These are phyloP conservation scores for Suhomyces chickasaworum DNA, from an alignment of 1,139 yeast genomes.

Conservation along the genomic window DNA sequence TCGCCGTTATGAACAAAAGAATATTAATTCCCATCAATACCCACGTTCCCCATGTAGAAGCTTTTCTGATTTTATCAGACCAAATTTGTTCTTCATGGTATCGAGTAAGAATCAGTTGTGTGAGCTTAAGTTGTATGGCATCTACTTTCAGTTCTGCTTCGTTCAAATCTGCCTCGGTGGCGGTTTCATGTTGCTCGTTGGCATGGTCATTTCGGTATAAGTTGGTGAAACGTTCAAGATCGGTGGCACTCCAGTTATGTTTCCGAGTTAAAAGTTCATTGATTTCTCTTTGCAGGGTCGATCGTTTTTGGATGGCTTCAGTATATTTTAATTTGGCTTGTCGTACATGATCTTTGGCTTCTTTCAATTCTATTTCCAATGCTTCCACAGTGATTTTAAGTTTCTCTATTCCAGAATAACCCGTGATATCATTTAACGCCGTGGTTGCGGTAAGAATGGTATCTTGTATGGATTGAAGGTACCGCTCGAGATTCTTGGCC, in stretches of 20 bases:
- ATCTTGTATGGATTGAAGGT: slow-evolving; percentile 65
- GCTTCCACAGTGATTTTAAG: slow-evolving; percentile 62
- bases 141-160: slow-evolving; percentile 69
- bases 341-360: slow-evolving; percentile 52
- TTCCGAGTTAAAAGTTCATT: slow-evolving; percentile 88
- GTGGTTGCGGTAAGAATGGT: slow-evolving; percentile 70
- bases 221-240: slow-evolving; percentile 81
- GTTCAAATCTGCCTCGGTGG: slow-evolving; percentile 52
- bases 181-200: slow-evolving; percentile 62
- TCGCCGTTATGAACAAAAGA: slow-evolving; percentile 74
- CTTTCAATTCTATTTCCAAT: slow-evolving; percentile 51
- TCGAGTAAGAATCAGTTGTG: slow-evolving; percentile 78
- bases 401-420: slow-evolving; percentile 79
- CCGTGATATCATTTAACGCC: slow-evolving; percentile 87
- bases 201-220: slow-evolving; percentile 80
- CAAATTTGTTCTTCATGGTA: slow-evolving; percentile 98
- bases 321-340: slow-evolving; percentile 56
- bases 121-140: slow-evolving; percentile 65
- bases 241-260: slow-evolving; percentile 74
- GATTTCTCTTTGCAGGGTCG: slow-evolving; percentile 78
- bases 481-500: slow-evolving; percentile 45
- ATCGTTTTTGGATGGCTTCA: slow-evolving; percentile 64
- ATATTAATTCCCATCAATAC: slow-evolving; percentile 86
- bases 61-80: slow-evolving; percentile 93
- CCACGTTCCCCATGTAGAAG: slow-evolving; percentile 98